Percentiles rank a stretch among this genome's conserved stretches.
phyloP scores from a whole-genome alignment of 495 filamentous ascomycete genomes.

The Letharia columbiana region DNA sequence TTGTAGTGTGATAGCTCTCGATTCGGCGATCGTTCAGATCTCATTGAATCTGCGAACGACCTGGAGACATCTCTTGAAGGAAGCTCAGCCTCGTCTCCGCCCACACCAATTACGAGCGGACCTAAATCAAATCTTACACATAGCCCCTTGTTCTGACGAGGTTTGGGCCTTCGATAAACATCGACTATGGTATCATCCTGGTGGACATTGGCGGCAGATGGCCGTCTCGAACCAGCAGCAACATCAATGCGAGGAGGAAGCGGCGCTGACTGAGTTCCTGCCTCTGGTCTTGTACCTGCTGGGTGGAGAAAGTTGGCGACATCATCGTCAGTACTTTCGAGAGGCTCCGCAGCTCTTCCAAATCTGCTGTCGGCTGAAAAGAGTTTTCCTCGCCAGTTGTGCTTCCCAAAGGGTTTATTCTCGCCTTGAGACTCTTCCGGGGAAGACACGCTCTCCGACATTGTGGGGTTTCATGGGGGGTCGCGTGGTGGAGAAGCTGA shows the following conservation, averaged over 20 bases:
- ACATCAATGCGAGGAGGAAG: constrained; percentile 16
- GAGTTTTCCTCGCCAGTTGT: constrained; percentile 42
- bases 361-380: constrained; percentile 36
- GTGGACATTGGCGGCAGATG: constrained; percentile 28
- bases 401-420: constrained; percentile 33
- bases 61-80: constrained; percentile 60
- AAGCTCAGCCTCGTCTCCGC: constrained; percentile 70
- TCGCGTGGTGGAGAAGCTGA: background rate
- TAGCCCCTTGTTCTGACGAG: constrained; percentile 50
- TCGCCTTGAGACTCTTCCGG: constrained; percentile 25
- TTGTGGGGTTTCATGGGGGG: constrained; percentile 1
- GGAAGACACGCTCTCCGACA: constrained; percentile 11
- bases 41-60: constrained; percentile 35
- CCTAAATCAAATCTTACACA: constrained; percentile 60
- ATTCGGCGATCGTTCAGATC: constrained; percentile 3
- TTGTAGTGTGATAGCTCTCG: background rate
- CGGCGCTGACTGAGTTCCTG: constrained; percentile 22
- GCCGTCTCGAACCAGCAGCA: constrained; percentile 18
- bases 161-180: constrained; percentile 27
- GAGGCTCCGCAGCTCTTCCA: constrained; percentile 27
- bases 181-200: constrained; percentile 17
- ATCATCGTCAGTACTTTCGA: constrained; percentile 33
- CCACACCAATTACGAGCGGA: constrained; percentile 66
- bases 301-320: constrained; percentile 40
- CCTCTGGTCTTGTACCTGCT: constrained; percentile 18